Conservation (phyloP, 495 filamentous ascomycete species). For the Xeromyces bisporus region DNA sequence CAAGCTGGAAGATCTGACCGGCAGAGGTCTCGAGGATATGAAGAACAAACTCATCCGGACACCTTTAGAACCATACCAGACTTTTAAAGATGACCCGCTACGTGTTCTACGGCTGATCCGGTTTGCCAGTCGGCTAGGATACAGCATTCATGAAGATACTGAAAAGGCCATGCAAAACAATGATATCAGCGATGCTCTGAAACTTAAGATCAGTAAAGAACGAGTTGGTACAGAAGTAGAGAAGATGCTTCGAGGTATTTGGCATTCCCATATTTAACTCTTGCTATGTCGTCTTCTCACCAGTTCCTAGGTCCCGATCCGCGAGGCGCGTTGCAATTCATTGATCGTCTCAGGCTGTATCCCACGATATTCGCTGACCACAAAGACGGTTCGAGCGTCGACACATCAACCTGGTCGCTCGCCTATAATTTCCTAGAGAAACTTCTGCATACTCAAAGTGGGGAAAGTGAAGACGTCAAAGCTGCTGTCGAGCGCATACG, state of each 20-base stretch:
- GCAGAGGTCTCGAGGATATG: constrained; percentile 59
- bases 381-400: constrained; percentile 30
- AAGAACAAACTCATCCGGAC: constrained; percentile 56
- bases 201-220: constrained; percentile 81
- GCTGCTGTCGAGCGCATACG: constrained; percentile 14
- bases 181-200: constrained; percentile 58
- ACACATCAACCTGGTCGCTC: constrained; percentile 22
- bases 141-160: constrained; percentile 50
- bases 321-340: constrained; percentile 45
- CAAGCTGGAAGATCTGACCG: constrained; percentile 70
- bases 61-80: constrained; percentile 75
- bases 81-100: constrained; percentile 88
- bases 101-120: constrained; percentile 77
- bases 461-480: constrained; percentile 3
- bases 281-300: constrained; percentile 1
- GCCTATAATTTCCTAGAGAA: constrained; percentile 22
- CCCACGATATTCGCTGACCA: constrained; percentile 52
- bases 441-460: constrained; percentile 9
- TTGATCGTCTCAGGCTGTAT: constrained; percentile 62
- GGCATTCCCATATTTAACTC: not conserved
- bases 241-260: constrained; percentile 71
- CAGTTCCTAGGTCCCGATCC: constrained; percentile 45
- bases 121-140: constrained; percentile 74
- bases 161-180: constrained; percentile 57
- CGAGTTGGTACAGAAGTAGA: constrained; percentile 66